Base-by-base conservation (phyloP, 257 asterid species). In the Knoxia roxburghii region DNA sequence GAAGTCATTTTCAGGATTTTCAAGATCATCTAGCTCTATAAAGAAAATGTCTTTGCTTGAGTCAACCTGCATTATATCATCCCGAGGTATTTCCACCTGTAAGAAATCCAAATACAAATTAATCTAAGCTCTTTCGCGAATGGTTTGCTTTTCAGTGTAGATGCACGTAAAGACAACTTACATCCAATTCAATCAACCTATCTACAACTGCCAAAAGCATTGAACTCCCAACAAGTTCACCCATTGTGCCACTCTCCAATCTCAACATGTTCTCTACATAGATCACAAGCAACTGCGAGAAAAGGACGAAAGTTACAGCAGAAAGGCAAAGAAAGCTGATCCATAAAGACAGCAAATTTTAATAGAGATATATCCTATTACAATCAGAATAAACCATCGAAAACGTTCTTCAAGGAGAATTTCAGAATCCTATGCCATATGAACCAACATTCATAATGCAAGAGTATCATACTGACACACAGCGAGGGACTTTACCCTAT, bases 251-350 rank as follows among this genome's bases (percentile, higher is more conserved):
- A 60, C 87, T 76, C 80, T 85, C 97, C 83, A 94, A 73, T 72
- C 85, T 87, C 78, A 88, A 63, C 89, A 90, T 88, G 86, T 87
- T 94, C 87, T 94, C 99, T 75, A 78, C 89, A 30, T 84, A 94
- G 76, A 77, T 72, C 72, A 73, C 82, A n/a, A 88, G 78, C 65
- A 72, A 30, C 96, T 89, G 87, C 83, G 80, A 41, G 45, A 58
- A 33, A 43, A 15, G 68, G 67, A 18, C 30, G 17, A 63, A 63
- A 56, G 39, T 23, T n/a, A 50, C 9, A 67, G 40, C 55, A 17
- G 6, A 41, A 26, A 55, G 5, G 21, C 12, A 41, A 51, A 20
- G 17, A 7, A 9, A 1, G 45, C 24, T 37, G 54, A 37, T 3
- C 39, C n/a, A 33, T 32, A 17, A 56, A 60, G 48, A 56, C 61